A percentile compares a stretch with the other conserved stretches of the same genome.
These are phyloP conservation scores for Thermomyces lanuginosus DNA, from an alignment of 2,329 filamentous ascomycete species.

Conservation along the genomic window DNA sequence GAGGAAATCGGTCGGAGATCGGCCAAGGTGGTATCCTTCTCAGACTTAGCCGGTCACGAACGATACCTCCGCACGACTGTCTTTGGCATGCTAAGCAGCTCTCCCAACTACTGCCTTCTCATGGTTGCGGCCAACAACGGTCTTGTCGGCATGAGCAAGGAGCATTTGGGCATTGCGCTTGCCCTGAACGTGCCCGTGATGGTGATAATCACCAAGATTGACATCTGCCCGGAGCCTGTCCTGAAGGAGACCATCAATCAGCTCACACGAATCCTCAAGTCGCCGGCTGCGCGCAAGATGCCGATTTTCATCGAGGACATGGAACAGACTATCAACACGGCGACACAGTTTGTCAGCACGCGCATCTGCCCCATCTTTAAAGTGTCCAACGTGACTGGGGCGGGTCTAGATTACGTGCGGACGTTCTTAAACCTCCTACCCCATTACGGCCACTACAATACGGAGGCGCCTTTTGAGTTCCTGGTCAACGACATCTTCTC, in stretches of 20 bases:
- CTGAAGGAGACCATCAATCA: conserved; percentile 84
- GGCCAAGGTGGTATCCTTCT: conserved; percentile 92
- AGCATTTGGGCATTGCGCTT: conserved; percentile 86
- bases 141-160: conserved; percentile 93
- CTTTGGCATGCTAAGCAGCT: conserved; percentile 83
- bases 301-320: conserved; percentile 86
- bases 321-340: conserved; percentile 86
- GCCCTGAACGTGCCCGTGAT: conserved; percentile 94
- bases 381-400: conserved; percentile 91
- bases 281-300: conserved; percentile 83
- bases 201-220: conserved; percentile 95
- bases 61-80: conserved; percentile 90
- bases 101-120: conserved; percentile 89
- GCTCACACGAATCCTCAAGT: conserved; percentile 83
- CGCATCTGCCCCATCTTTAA: conserved; percentile 96
- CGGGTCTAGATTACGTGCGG: conserved; percentile 76
- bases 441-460: conserved; percentile 83
- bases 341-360: conserved; percentile 87
- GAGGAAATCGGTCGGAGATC: conserved; percentile 92
- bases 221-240: conserved; percentile 93
- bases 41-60: conserved; percentile 88
- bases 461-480: conserved; percentile 79
- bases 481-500: conserved; percentile 96
- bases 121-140: conserved; percentile 99
- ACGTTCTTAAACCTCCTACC: conserved; percentile 91